Evolutionary conservation across 192 early-diverging fungal genomes (phyloP).

Genomic region (Entomortierella chlamydospora): DNA sequence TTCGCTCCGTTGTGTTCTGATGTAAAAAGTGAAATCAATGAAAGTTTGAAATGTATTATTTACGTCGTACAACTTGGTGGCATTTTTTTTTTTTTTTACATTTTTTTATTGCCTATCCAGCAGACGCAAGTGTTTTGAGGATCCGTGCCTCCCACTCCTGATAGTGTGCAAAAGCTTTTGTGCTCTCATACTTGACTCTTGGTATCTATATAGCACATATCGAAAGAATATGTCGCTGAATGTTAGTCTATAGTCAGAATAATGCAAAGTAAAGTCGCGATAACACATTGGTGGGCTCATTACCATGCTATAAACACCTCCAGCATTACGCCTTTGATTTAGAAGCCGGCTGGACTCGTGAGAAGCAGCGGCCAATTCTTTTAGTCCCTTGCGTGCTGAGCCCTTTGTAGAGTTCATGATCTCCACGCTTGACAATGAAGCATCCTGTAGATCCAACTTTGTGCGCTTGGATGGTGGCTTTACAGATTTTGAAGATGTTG

Average conservation of each 20-base stretch:
- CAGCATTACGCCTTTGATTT: conserved; percentile 21
- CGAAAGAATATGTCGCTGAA: too few relatives aligned
- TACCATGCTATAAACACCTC: conserved; percentile 54
- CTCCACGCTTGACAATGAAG: conserved; percentile 8
- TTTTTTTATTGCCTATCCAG: background rate
- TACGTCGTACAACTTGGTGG: too few relatives aligned
- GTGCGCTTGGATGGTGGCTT: conserved; percentile 28
- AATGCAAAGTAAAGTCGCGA: background rate
- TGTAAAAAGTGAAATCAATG: background rate
- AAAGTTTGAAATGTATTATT: too few relatives aligned
- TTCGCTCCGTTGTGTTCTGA: background rate
- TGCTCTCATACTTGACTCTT: conserved; percentile 30
- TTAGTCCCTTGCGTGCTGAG: conserved; percentile 6
- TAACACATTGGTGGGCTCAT: background rate
- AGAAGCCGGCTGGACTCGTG: background rate
- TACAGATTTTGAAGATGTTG: background rate
- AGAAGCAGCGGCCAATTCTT: conserved; percentile 8
- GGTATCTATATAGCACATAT: conserved; percentile 30
- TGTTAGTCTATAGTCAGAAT: too few relatives aligned
- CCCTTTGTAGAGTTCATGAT: conserved; percentile 30
- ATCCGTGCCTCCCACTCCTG: conserved; percentile 33
- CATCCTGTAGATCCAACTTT: conserved; percentile 18
- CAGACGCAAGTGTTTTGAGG: background rate
- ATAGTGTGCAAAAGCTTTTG: conserved; percentile 30
- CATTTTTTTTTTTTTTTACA: too few relatives aligned